Conservation (phyloP, 768 basidiomycete genomes). For the Suillus subaureus region DNA sequence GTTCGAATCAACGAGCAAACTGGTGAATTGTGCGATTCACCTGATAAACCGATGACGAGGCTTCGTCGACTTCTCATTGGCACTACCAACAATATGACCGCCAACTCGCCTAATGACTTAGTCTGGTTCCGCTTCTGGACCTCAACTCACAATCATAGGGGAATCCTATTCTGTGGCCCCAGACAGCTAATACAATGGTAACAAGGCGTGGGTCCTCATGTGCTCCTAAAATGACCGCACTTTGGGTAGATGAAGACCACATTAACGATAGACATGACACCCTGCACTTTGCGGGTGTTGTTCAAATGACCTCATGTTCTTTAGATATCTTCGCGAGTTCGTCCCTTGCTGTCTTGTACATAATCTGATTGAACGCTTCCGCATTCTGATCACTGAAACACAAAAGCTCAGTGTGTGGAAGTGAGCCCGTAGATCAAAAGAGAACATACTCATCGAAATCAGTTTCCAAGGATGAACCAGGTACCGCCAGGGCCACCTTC, state of each 20-base stretch:
- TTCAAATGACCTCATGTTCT: neutral
- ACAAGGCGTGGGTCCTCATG: neutral
- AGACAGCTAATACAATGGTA: neutral
- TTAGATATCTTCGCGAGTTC: conserved; percentile 1
- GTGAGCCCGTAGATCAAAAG: neutral
- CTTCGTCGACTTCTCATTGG: too few species aligned
- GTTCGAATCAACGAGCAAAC: too few species aligned
- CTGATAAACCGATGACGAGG: too few species aligned
- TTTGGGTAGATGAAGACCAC: neutral
- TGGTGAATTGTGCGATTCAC: too few species aligned
- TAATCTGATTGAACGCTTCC: conserved; percentile 3
- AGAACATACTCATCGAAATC: neutral
- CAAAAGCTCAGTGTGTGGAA: neutral
- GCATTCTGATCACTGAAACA: neutral
- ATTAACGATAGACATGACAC: neutral
- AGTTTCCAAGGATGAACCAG: neutral
- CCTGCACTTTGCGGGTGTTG: neutral
- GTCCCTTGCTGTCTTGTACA: conserved; percentile 1
- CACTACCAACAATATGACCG: too few species aligned
- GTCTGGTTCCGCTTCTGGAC: neutral
- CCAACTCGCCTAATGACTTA: neutral
- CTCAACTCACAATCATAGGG: neutral
- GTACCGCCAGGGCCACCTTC: neutral
- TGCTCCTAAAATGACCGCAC: neutral
- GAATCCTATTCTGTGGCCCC: neutral